Base-by-base conservation (phyloP, 2,329 filamentous ascomycete genomes). In the Botryotinia convoluta region DNA sequence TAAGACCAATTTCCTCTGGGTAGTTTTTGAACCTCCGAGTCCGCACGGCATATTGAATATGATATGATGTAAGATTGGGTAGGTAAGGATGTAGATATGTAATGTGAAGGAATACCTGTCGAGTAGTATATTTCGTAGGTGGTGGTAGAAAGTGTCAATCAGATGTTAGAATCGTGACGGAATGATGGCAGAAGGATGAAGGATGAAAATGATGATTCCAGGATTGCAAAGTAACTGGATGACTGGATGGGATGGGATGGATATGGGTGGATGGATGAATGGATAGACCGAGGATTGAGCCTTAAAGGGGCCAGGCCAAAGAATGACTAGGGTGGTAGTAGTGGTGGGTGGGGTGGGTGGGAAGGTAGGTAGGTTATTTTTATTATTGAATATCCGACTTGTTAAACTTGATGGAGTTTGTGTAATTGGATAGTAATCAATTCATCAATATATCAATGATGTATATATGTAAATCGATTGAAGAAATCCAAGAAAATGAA, bases 1-100 rank as follows among this genome's bases (percentile, higher is more conserved):
- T 76, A 93, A 85, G 79, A 93, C 91, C 84, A 93, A 87, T 86
- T 93, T 93, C 81, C 91, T 87, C 85, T 92, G 90, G 78, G 92
- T 90, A 73, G 91, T 90, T 84, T 92, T 88, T 75, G 85, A 86
- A 78, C 87, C 86, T 79, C 87, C 86, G 79, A 81, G 37, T 78
- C 80, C 80, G 73, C 80, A 81, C 74, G 77, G 77, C 80, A 81
- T 81, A 42, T 68, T 78, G 74, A 37, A 44, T 61, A n/a, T 62
- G 59, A 62, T n/a, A 26, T 39, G 59, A 62, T 39, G 35, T 42
- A n/a, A 42, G 60, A 26, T 16, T n/a, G n/a, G 60, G 51, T 18
- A 32, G 51, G n/a, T 57, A 57, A 57, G 51, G 51, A 57, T 57
- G 51, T 29, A 18, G 51, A 57, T 57, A 7, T 29, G 6, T 57